These are phyloP conservation scores for Hymenoscyphus scutula DNA, from an alignment of 2,329 filamentous ascomycete genomes.

Conservation along the genomic window DNA sequence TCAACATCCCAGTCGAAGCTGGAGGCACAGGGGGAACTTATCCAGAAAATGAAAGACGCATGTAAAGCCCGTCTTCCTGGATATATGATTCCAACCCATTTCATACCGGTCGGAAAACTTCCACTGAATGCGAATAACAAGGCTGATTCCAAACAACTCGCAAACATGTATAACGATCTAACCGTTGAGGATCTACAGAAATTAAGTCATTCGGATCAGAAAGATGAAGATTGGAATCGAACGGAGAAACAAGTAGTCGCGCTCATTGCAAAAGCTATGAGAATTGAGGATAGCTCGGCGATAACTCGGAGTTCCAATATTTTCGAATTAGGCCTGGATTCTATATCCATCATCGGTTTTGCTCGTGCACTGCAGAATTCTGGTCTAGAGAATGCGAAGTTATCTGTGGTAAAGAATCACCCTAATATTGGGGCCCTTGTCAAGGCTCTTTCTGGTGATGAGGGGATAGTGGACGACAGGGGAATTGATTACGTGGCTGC, in stretches of 20 bases:
- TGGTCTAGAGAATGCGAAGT: constrained; percentile 59
- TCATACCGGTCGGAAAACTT: constrained; percentile 67
- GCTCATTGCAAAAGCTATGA: constrained; percentile 46
- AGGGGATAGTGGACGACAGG: constrained; percentile 9
- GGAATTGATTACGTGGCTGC: constrained; percentile 36
- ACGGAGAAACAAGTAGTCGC: constrained; percentile 49
- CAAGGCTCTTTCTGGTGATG: constrained; percentile 28
- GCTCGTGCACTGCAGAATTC: constrained; percentile 59
- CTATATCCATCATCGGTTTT: constrained; percentile 76
- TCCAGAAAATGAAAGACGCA: constrained; percentile 52
- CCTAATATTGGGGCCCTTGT: constrained; percentile 49
- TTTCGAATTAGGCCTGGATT: constrained; percentile 85
- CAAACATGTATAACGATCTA: constrained; percentile 61
- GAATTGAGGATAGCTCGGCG: constrained; percentile 37
- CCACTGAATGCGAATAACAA: constrained; percentile 90
- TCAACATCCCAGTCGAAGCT: constrained; percentile 29
- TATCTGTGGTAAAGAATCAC: constrained; percentile 66
- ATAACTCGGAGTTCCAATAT: constrained; percentile 61
- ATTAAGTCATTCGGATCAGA: constrained; percentile 42
- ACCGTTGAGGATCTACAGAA: constrained; percentile 58
- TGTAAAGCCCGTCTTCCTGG: constrained; percentile 69
- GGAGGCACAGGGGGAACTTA: constrained; percentile 40
- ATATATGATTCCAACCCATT: constrained; percentile 91
- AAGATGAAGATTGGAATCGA: constrained; percentile 36
- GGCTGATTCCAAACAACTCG: constrained; percentile 70